These are phyloP conservation scores for Stachybotrys chartarum DNA, from an alignment of 2,329 filamentous ascomycete genomes.

Conservation along the genomic window DNA sequence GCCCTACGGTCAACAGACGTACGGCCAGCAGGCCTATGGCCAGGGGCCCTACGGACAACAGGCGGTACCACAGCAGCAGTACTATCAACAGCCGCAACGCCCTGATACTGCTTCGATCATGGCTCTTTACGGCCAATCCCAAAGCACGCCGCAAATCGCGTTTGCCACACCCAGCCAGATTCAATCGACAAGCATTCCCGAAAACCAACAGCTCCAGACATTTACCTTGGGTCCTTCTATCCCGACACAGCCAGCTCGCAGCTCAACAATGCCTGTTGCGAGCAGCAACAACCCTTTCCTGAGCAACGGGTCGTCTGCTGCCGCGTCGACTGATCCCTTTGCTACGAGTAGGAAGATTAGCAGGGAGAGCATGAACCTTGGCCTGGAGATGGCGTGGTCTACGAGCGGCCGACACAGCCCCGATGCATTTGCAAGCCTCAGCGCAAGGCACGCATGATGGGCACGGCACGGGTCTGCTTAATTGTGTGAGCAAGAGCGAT, in stretches of 20 bases:
- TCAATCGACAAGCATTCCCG: slow-evolving; percentile 18
- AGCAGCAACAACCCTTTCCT: slow-evolving; percentile 52
- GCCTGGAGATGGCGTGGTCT: slow-evolving; percentile 54
- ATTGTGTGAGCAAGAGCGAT: not conserved
- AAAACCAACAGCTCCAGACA: slow-evolving; percentile 16
- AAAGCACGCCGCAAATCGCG: slow-evolving; percentile 46
- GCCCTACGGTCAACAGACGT: slow-evolving; percentile 14
- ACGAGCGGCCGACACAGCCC: slow-evolving; percentile 68
- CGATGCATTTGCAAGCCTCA: slow-evolving; percentile 72
- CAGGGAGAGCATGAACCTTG: slow-evolving; percentile 63
- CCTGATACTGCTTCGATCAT: slow-evolving; percentile 70
- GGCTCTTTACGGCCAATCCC: slow-evolving; percentile 50
- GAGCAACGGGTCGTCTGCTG: slow-evolving; percentile 19
- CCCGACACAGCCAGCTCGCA: slow-evolving; percentile 16
- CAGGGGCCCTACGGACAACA: not conserved
- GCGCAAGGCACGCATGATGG: slow-evolving; percentile 47
- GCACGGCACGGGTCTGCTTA: not conserved
- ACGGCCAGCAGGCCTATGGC: slow-evolving; percentile 2
- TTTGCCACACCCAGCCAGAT: slow-evolving; percentile 20
- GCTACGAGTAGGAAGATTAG: slow-evolving; percentile 33
- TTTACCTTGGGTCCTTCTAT: slow-evolving; percentile 19
- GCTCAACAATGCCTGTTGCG: slow-evolving; percentile 24
- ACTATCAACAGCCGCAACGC: slow-evolving; percentile 35
- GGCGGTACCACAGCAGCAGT: slow-evolving; percentile 16
- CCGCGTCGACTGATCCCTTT: slow-evolving; percentile 34